A percentile compares a stretch with the other conserved stretches of the same genome.
phyloP scores from a whole-genome alignment of 306 rosid genomes.

The Pueraria montana region DNA sequence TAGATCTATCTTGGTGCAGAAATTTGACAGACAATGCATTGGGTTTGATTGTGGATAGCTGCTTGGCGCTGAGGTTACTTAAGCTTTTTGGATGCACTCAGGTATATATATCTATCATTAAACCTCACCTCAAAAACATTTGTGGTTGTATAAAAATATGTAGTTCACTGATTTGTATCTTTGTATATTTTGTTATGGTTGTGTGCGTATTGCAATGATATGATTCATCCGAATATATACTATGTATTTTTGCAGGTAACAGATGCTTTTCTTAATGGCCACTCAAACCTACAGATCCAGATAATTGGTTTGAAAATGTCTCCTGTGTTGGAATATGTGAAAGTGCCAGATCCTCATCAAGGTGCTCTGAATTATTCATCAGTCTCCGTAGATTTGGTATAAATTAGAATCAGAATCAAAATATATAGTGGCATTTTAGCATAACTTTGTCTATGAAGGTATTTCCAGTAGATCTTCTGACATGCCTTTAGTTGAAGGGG shows the following conservation, averaged over 20 bases:
- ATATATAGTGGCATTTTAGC: background rate
- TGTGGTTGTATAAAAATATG: background rate
- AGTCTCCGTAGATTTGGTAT: slow-evolving; percentile 26
- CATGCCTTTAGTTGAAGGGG: slow-evolving; percentile 8
- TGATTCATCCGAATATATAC: background rate
- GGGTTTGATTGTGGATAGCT: slow-evolving; percentile 87
- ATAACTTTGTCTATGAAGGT: background rate
- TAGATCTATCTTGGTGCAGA: slow-evolving; percentile 95
- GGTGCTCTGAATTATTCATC: slow-evolving; percentile 58
- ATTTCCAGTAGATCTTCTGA: slow-evolving; percentile 17
- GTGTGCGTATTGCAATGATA: background rate
- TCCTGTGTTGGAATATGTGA: slow-evolving; percentile 58
- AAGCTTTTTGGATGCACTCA: slow-evolving; percentile 90
- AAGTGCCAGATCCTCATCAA: slow-evolving; percentile 50
- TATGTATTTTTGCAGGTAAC: slow-evolving; percentile 68
- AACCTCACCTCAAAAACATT: background rate
- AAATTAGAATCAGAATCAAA: background rate
- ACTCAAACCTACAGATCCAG: slow-evolving; percentile 70
- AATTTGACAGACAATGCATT: slow-evolving; percentile 77
- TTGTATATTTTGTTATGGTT: background rate
- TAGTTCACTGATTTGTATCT: background rate
- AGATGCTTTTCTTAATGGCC: slow-evolving; percentile 71
- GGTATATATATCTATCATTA: slow-evolving; percentile 59
- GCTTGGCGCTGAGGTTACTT: slow-evolving; percentile 71
- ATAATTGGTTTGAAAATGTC: slow-evolving; percentile 77